Conservation (phyloP, 768 basidiomycete genomes). For the Strobilomyces confusus region DNA sequence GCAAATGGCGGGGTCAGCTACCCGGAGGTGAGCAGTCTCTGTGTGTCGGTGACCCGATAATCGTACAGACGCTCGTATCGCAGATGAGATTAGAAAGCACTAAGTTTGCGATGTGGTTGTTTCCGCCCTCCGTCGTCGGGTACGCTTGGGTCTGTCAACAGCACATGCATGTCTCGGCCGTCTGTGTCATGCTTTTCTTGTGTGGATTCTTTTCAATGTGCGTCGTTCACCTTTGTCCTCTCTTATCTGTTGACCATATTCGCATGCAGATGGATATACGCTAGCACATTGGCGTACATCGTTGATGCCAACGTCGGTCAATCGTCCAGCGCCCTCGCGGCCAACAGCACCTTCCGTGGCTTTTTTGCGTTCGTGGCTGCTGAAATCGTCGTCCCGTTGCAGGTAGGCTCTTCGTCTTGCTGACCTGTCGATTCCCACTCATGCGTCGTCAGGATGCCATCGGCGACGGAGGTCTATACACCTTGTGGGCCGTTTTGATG, state of each 20-base stretch:
- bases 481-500: constrained; percentile 59
- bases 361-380: constrained; percentile 60
- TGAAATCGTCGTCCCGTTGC: constrained; percentile 74
- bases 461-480: constrained; percentile 81
- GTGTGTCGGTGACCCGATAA: background rate
- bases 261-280: constrained; percentile 51
- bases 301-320: constrained; percentile 85
- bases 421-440: background rate
- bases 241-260: background rate
- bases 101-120: constrained; percentile 44
- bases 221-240: constrained; percentile 19
- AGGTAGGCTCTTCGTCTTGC: constrained; percentile 25
- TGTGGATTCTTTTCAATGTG: constrained; percentile 74
- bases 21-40: constrained; percentile 54
- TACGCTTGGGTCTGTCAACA: constrained; percentile 77
- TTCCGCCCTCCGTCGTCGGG: constrained; percentile 58
- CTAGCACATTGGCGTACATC: constrained; percentile 76
- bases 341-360: constrained; percentile 76
- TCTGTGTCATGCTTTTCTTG: constrained; percentile 72
- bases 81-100: constrained; percentile 77
- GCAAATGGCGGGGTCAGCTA: constrained; percentile 46
- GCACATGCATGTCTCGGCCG: constrained; percentile 59
- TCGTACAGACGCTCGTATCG: background rate
- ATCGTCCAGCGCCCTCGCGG: constrained; percentile 72
- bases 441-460: constrained; percentile 48